Evolutionary conservation across 352 stramenopile species (phyloP).

Genomic region (Vaucheria bursata): DNA sequence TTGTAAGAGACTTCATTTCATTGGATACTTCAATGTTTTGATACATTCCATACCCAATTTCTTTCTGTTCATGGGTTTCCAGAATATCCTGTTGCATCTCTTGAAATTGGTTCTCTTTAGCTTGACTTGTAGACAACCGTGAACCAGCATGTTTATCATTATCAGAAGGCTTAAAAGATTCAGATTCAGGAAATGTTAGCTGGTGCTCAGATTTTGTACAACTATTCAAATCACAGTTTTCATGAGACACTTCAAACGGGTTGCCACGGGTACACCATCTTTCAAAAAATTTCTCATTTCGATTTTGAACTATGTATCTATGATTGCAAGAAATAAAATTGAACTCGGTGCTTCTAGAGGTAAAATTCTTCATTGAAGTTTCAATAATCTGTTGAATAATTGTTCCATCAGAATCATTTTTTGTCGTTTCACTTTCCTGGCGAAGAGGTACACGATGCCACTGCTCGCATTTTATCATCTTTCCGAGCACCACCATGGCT

Average conservation of each 20-base stretch:
- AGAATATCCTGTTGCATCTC: too few species aligned
- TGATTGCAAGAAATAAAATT: constrained; percentile 17
- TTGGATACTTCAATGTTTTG: too few species aligned
- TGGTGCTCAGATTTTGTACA: too few species aligned
- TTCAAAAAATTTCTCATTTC: constrained; percentile 15
- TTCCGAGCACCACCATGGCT: constrained; percentile 24
- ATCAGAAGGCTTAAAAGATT: too few species aligned
- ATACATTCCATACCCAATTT: too few species aligned
- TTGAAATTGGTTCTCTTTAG: too few species aligned
- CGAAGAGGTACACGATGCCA: constrained; percentile 40
- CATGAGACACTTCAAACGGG: constrained; percentile 18
- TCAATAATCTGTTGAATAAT: neutral
- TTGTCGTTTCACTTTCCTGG: neutral
- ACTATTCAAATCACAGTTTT: too few species aligned
- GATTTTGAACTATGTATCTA: constrained; percentile 20
- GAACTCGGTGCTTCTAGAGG: constrained; percentile 2
- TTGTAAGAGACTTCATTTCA: too few species aligned
- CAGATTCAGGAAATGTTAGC: too few species aligned
- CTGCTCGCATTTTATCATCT: constrained; percentile 43
- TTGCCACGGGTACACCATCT: constrained; percentile 13
- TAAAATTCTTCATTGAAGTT: neutral
- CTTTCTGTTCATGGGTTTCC: too few species aligned
- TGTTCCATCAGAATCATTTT: neutral
- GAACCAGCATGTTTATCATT: neutral
- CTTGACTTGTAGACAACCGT: too few species aligned